Conservation (phyloP, 257 asterid species). For the Solanum piurae region DNA sequence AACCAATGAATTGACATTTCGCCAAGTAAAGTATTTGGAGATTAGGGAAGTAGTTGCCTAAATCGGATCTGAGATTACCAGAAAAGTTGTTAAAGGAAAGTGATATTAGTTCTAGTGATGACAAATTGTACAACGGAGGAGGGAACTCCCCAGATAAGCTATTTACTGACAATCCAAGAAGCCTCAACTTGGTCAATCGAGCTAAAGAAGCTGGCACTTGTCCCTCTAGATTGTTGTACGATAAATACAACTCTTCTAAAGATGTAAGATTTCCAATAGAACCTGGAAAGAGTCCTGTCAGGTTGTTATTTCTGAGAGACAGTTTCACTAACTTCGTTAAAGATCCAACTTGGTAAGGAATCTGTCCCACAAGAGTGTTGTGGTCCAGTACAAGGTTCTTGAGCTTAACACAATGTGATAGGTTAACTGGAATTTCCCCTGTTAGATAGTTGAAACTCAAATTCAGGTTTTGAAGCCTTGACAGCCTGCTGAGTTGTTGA, state of each 20-base stretch:
- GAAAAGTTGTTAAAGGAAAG: conserved; percentile 25
- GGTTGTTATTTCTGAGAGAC: conserved; percentile 31
- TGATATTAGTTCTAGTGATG: conserved; percentile 21
- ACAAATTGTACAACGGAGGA: conserved; percentile 20
- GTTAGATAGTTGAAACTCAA: conserved; percentile 24
- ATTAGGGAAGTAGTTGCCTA: conserved; percentile 25
- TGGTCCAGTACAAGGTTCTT: conserved; percentile 15
- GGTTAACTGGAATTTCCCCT: conserved; percentile 22
- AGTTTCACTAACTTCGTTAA: conserved; percentile 2
- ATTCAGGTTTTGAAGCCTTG: conserved; percentile 21
- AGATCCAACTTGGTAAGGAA: conserved; percentile 9
- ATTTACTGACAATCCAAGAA: conserved; percentile 18
- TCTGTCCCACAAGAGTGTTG: conserved; percentile 18
- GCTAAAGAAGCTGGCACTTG: conserved; percentile 21
- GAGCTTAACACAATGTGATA: conserved; percentile 20
- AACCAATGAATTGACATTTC: conserved; percentile 22
- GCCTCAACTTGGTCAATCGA: conserved; percentile 7
- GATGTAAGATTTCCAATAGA: conserved; percentile 42
- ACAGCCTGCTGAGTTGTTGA: conserved; percentile 23
- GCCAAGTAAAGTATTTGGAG: conserved; percentile 18
- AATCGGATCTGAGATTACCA: conserved; percentile 21
- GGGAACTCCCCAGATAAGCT: conserved; percentile 28
- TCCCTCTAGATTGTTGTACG: conserved; percentile 24
- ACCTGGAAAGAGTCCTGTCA: conserved; percentile 32
- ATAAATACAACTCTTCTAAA: conserved; percentile 21